Conservation (phyloP, 2,329 filamentous ascomycete species). For the Penicillium sclerotigenum region DNA sequence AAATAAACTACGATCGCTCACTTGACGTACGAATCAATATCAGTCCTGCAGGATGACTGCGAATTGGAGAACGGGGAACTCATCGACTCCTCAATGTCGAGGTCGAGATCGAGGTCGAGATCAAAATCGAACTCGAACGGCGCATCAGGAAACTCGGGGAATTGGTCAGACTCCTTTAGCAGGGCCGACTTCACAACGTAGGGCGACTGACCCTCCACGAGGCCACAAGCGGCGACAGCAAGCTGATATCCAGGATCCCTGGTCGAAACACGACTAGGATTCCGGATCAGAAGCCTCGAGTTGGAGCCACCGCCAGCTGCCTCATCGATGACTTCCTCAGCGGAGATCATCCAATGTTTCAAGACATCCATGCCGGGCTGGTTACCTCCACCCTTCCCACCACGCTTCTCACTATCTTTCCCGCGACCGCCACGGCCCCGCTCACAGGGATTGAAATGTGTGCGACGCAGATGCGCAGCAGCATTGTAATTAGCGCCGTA, state of each 20-base stretch:
- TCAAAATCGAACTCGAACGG: slow-evolving; percentile 30
- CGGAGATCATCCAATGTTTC: slow-evolving; percentile 60
- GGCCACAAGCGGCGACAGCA: background rate
- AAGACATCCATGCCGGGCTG: slow-evolving; percentile 59
- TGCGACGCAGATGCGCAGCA: slow-evolving; percentile 80
- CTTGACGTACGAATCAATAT: slow-evolving; percentile 38
- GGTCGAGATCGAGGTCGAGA: background rate
- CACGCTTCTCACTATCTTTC: slow-evolving; percentile 58
- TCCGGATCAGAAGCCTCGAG: background rate
- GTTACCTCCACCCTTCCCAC: slow-evolving; percentile 62
- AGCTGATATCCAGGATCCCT: background rate
- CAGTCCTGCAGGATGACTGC: slow-evolving; percentile 31
- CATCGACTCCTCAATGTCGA: slow-evolving; percentile 20
- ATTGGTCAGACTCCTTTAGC: slow-evolving; percentile 32
- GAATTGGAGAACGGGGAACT: slow-evolving; percentile 33
- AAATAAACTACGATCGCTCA: slow-evolving; percentile 29
- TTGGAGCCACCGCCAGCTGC: background rate
- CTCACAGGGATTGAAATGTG: slow-evolving; percentile 75
- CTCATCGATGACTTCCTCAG: slow-evolving; percentile 48
- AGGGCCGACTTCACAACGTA: slow-evolving; percentile 28
- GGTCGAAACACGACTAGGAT: background rate
- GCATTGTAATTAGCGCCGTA: slow-evolving; percentile 96
- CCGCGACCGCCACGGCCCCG: slow-evolving; percentile 53
- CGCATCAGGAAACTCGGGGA: slow-evolving; percentile 18
- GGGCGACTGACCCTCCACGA: background rate